These are phyloP conservation scores for Mastigamoeba balamuthi DNA, from an alignment of 78 protist species.

Conservation along the genomic window DNA sequence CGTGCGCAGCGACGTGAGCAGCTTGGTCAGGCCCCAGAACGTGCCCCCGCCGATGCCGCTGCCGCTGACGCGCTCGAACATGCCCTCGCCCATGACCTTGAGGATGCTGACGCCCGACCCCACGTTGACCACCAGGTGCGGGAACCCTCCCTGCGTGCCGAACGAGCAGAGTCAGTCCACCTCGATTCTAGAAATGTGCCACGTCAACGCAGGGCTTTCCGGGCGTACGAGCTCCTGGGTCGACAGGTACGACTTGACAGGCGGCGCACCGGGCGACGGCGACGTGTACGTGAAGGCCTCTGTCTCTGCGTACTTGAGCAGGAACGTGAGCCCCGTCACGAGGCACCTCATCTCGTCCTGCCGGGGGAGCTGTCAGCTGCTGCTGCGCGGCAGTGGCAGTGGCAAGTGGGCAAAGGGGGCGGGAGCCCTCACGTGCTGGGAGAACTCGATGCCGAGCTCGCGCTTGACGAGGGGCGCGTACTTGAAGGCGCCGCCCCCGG, in stretches of 20 bases:
- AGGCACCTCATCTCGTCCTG: slow-evolving; percentile 48
- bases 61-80: slow-evolving; percentile 59
- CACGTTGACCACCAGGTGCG: slow-evolving; percentile 55
- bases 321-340: slow-evolving; percentile 40
- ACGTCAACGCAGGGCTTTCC: background rate
- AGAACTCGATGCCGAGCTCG: background rate
- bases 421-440: background rate
- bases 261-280: background rate
- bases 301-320: slow-evolving; percentile 4
- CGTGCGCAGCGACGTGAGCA: slow-evolving; percentile 8
- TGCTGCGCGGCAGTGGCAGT: no score
- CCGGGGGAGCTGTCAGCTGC: no score
- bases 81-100: background rate
- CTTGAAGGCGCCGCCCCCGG: slow-evolving; percentile 47
- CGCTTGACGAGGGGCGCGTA: background rate
- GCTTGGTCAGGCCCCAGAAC: slow-evolving; percentile 50
- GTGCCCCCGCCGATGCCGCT: slow-evolving; percentile 66
- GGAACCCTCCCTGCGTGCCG: no score
- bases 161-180: background rate
- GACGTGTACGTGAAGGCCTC: background rate
- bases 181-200: background rate
- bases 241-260: background rate
- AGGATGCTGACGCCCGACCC: slow-evolving; percentile 65
- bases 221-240: background rate
- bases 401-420: background rate